These are phyloP conservation scores for Epichloe hybrida DNA, from an alignment of 2,329 filamentous ascomycete species.

Conservation along the genomic window DNA sequence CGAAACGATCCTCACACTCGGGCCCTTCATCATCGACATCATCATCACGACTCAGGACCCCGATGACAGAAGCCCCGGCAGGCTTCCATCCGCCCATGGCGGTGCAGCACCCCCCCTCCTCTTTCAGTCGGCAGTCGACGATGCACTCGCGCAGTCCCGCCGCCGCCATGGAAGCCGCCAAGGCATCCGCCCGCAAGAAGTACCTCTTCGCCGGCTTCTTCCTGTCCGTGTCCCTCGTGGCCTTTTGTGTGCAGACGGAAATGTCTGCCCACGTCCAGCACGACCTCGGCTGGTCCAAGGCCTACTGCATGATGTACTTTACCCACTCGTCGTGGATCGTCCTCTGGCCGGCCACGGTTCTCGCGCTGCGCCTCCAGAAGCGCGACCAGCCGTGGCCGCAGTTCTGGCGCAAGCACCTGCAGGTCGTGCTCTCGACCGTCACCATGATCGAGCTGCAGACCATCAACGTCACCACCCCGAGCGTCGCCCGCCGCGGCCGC, in stretches of 20 bases:
- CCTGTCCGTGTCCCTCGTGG: slow-evolving; percentile 66
- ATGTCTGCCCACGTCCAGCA: slow-evolving; percentile 91
- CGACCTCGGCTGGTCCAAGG: slow-evolving; percentile 86
- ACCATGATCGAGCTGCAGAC: slow-evolving; percentile 79
- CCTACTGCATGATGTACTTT: slow-evolving; percentile 98
- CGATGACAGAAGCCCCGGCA: slow-evolving; percentile 10
- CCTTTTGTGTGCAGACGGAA: slow-evolving; percentile 91
- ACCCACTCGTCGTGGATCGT: slow-evolving; percentile 91
- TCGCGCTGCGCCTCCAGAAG: slow-evolving; percentile 68
- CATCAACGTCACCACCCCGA: slow-evolving; percentile 45
- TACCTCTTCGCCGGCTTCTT: slow-evolving; percentile 83
- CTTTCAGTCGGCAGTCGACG: slow-evolving; percentile 39
- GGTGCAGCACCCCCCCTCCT: slow-evolving; percentile 6
- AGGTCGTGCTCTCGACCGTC: slow-evolving; percentile 37
- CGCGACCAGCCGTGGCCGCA: slow-evolving; percentile 63
- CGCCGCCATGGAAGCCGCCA: slow-evolving; percentile 16
- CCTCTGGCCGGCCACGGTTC: slow-evolving; percentile 74
- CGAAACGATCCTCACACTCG: slow-evolving; percentile 10
- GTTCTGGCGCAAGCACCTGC: slow-evolving; percentile 62
- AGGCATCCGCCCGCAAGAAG: slow-evolving; percentile 50
- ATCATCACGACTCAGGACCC: slow-evolving; percentile 14
- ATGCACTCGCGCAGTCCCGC: slow-evolving; percentile 70
- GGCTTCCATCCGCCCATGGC: slow-evolving; percentile 1
- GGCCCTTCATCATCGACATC: slow-evolving; percentile 9
- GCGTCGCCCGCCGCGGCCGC: slow-evolving; percentile 21